These are phyloP conservation scores for Tylopilus microsporus DNA, from an alignment of 1,284 basidiomycete species.

Conservation along the genomic window DNA sequence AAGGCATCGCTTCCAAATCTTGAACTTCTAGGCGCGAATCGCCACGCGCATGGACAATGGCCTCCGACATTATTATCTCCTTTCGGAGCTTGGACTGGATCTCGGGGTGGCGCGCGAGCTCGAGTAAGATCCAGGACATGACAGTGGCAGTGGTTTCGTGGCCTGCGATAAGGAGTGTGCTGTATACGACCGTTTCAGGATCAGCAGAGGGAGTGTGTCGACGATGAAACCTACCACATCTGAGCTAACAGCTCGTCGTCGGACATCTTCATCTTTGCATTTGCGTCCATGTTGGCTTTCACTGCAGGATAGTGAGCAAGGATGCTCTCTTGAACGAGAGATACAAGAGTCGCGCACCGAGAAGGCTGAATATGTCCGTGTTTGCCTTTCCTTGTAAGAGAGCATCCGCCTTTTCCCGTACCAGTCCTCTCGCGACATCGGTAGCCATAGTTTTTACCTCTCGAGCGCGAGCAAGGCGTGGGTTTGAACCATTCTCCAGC, in stretches of 20 bases:
- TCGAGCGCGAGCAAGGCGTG: constrained; percentile 35
- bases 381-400: constrained; percentile 30
- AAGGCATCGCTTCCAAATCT: constrained; percentile 51
- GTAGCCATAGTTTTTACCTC: constrained; percentile 25
- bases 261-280: constrained; percentile 39
- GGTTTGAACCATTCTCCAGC: constrained; percentile 33
- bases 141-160: constrained; percentile 50
- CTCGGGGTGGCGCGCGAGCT: constrained; percentile 37
- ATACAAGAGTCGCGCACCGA: constrained; percentile 29
- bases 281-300: constrained; percentile 47
- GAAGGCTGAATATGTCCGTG: constrained; percentile 40
- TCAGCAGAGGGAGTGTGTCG: not conserved
- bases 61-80: constrained; percentile 37
- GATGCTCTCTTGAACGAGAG: not conserved
- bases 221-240: constrained; percentile 39
- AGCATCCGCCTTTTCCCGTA: constrained; percentile 39
- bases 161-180: constrained; percentile 40
- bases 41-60: constrained; percentile 34
- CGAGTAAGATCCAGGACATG: constrained; percentile 38
- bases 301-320: constrained; percentile 33
- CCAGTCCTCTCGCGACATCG: constrained; percentile 35
- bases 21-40: constrained; percentile 36
- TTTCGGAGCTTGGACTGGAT: constrained; percentile 39
- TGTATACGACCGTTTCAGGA: not conserved
- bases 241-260: constrained; percentile 52